These are phyloP conservation scores for Nigrograna mackinnonii DNA, from an alignment of 2,329 filamentous ascomycete species.

Conservation along the genomic window DNA sequence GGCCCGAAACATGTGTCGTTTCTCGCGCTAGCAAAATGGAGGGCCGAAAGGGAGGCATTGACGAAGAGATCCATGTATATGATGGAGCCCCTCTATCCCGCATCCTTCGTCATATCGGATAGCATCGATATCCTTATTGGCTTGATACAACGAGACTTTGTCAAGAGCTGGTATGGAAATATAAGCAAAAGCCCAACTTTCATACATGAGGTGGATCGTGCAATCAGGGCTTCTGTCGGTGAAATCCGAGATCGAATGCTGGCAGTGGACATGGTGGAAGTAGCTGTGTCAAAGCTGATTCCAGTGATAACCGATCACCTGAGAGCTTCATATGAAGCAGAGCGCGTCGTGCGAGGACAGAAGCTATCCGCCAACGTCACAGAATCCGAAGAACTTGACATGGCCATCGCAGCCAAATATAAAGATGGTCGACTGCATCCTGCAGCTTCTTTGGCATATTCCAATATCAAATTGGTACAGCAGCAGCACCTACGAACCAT, in stretches of 20 bases:
- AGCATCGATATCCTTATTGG: constrained; percentile 79
- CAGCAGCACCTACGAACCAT: constrained; percentile 85
- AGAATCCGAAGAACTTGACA: constrained; percentile 92
- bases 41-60: constrained; percentile 68
- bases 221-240: constrained; percentile 72
- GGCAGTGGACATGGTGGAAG: constrained; percentile 80
- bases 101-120: constrained; percentile 76
- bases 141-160: constrained; percentile 79
- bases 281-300: constrained; percentile 79
- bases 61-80: constrained; percentile 69
- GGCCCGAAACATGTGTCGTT: constrained; percentile 57
- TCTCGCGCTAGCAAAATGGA: constrained; percentile 67
- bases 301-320: constrained; percentile 89
- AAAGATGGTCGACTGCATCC: constrained; percentile 85
- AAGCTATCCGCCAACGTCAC: constrained; percentile 89
- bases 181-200: constrained; percentile 85
- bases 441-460: constrained; percentile 79
- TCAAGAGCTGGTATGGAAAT: constrained; percentile 83
- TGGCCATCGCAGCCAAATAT: constrained; percentile 95
- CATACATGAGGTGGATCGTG: constrained; percentile 81
- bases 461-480: constrained; percentile 81
- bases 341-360: constrained; percentile 81
- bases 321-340: constrained; percentile 87
- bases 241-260: constrained; percentile 73
- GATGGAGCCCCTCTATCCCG: constrained; percentile 69